phyloP scores from a whole-genome alignment of 345 rosid genomes.

The Brassica incana region DNA sequence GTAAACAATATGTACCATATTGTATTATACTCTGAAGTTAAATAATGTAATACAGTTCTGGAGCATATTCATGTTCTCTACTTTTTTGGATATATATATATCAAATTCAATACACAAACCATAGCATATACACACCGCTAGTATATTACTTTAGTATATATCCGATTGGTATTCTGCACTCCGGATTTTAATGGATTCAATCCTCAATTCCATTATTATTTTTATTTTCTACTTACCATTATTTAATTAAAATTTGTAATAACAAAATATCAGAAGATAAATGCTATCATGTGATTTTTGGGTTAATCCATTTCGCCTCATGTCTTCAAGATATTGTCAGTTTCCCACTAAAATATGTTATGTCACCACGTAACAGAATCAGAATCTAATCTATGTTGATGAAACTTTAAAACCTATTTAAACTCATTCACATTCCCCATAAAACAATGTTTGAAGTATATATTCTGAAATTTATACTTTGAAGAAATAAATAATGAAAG shows the following conservation, averaged over 20 bases:
- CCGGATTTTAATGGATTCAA: background rate
- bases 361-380: background rate
- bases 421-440: background rate
- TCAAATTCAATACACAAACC: background rate
- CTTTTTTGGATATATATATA: background rate
- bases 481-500: background rate
- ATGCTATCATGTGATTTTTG: background rate
- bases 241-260: background rate
- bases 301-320: background rate
- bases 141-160: background rate
- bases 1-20: constrained; percentile 10
- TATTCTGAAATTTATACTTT: background rate
- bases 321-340: background rate
- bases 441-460: constrained; percentile 5
- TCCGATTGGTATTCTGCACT: background rate
- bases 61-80: constrained; percentile 13
- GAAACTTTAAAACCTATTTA: background rate
- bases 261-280: background rate
- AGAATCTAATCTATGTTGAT: background rate
- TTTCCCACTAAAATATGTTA: background rate
- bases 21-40: background rate
- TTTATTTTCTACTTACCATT: background rate
- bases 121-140: background rate
- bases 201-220: background rate
- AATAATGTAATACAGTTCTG: constrained; percentile 27